Evolutionary conservation across 495 filamentous ascomycete species (phyloP).

Genomic region (Stereocaulon alpinum): DNA sequence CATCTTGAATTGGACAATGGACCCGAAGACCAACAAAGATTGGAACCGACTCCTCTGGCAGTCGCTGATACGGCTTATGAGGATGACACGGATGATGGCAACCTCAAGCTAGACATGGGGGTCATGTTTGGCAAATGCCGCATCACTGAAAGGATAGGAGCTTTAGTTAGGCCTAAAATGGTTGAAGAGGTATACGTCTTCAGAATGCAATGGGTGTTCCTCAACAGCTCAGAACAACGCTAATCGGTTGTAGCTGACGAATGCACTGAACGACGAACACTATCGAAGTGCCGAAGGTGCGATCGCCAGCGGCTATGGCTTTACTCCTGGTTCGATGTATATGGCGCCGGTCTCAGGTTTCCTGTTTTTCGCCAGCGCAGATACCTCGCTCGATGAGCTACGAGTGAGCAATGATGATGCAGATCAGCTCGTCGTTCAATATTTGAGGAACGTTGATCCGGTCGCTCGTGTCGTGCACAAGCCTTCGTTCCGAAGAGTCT

Average conservation of each 20-base stretch:
- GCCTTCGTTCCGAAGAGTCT: constrained; percentile 52
- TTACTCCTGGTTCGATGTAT: too few relatives aligned
- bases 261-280: not conserved
- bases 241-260: constrained; percentile 4
- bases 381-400: too few relatives aligned
- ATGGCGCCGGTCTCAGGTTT: too few relatives aligned
- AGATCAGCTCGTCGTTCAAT: constrained; percentile 32
- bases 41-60: constrained; percentile 32
- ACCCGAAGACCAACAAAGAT: constrained; percentile 1
- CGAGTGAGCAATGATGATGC: constrained; percentile 40
- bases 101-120: constrained; percentile 55
- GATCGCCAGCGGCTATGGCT: too few relatives aligned
- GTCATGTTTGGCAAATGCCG: constrained; percentile 57
- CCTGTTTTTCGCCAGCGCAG: too few relatives aligned
- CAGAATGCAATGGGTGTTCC: too few relatives aligned
- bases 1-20: not conserved
- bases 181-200: constrained; percentile 44
- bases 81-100: constrained; percentile 35
- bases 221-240: not conserved
- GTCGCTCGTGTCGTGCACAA: constrained; percentile 54
- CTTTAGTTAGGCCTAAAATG: constrained; percentile 42
- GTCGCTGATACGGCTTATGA: constrained; percentile 57
- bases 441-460: constrained; percentile 52
- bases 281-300: too few relatives aligned
- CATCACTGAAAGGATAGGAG: constrained; percentile 62